Conservation (phyloP, 352 stramenopile genomes). For the Detonula confervacea region DNA sequence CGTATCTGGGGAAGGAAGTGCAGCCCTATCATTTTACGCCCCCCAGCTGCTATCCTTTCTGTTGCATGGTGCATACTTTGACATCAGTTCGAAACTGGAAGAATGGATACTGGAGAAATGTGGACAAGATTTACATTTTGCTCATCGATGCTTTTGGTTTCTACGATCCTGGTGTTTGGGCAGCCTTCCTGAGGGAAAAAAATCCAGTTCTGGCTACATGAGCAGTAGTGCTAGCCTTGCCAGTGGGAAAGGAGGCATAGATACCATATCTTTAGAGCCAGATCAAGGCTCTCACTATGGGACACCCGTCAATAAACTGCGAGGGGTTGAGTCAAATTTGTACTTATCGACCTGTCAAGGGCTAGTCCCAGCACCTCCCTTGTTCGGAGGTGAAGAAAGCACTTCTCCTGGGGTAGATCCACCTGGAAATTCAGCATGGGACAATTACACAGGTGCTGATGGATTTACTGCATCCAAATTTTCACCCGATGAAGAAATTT, state of each 20-base stretch:
- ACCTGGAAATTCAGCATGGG: slow-evolving; percentile 27
- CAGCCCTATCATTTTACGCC: slow-evolving; percentile 76
- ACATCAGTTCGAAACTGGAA: slow-evolving; percentile 71
- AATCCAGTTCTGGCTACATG: slow-evolving; percentile 15
- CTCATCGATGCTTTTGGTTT: slow-evolving; percentile 86
- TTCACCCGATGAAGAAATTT: slow-evolving; percentile 68
- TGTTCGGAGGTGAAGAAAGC: slow-evolving; percentile 8
- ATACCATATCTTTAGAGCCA: slow-evolving; percentile 24
- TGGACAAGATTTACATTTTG: slow-evolving; percentile 77
- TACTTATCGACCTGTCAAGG: slow-evolving; percentile 41
- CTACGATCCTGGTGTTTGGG: slow-evolving; percentile 78
- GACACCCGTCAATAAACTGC: slow-evolving; percentile 24
- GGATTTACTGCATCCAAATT: slow-evolving; percentile 57
- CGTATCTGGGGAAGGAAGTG: slow-evolving; percentile 46
- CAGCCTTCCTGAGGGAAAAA: slow-evolving; percentile 8
- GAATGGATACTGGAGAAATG: slow-evolving; percentile 82
- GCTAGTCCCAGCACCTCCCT: slow-evolving; percentile 5
- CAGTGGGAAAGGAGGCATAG: slow-evolving; percentile 21
- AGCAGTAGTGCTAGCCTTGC: slow-evolving; percentile 11
- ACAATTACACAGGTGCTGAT: slow-evolving; percentile 26
- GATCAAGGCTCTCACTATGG: slow-evolving; percentile 15
- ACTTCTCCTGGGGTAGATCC: slow-evolving; percentile 15
- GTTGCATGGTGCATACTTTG: slow-evolving; percentile 79
- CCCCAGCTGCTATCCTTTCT: slow-evolving; percentile 84
- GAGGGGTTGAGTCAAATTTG: slow-evolving; percentile 52